These are phyloP conservation scores for Saturnispora silvae DNA, from an alignment of 805 yeast species.

Conservation along the genomic window DNA sequence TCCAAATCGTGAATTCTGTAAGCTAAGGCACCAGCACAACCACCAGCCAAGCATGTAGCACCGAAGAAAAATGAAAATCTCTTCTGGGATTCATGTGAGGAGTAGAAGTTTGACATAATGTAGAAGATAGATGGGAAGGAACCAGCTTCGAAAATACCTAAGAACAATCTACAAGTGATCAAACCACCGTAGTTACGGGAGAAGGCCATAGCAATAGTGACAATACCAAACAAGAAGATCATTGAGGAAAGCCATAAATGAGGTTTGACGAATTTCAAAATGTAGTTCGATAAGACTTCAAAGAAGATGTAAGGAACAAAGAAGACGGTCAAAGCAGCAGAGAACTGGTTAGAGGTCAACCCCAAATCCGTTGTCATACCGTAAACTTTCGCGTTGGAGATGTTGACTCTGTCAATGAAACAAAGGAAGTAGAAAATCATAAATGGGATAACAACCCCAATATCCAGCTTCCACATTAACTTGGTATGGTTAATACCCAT, in stretches of 20 bases:
- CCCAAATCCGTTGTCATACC: conserved; percentile 49
- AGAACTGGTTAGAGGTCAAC: conserved; percentile 49
- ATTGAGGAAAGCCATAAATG: conserved; percentile 53
- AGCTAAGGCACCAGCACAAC: conserved; percentile 68
- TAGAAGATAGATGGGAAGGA: conserved; percentile 71
- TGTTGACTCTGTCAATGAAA: conserved; percentile 72
- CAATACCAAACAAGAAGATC: conserved; percentile 52
- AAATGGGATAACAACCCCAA: conserved; percentile 67
- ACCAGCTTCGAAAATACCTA: conserved; percentile 62
- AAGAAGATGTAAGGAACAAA: conserved; percentile 60
- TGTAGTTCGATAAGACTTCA: conserved; percentile 55
- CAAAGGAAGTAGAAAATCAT: conserved; percentile 65
- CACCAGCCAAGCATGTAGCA: conserved; percentile 68
- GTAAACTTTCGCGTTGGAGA: conserved; percentile 69
- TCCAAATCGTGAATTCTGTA: conserved; percentile 49
- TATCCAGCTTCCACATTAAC: conserved; percentile 55
- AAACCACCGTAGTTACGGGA: conserved; percentile 48
- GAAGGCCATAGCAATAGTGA: conserved; percentile 58
- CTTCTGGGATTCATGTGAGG: conserved; percentile 55
- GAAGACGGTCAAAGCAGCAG: conserved; percentile 56
- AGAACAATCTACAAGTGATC: conserved; percentile 50
- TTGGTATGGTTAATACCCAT: conserved; percentile 42
- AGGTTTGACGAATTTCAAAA: conserved; percentile 49
- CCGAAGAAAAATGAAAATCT: conserved; percentile 61
- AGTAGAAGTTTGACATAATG: conserved; percentile 55